Evolutionary conservation across 768 basidiomycete genomes (phyloP), one percentile per base, ranked within the genome.

Genomic region (Lactarius quietus): DNA sequence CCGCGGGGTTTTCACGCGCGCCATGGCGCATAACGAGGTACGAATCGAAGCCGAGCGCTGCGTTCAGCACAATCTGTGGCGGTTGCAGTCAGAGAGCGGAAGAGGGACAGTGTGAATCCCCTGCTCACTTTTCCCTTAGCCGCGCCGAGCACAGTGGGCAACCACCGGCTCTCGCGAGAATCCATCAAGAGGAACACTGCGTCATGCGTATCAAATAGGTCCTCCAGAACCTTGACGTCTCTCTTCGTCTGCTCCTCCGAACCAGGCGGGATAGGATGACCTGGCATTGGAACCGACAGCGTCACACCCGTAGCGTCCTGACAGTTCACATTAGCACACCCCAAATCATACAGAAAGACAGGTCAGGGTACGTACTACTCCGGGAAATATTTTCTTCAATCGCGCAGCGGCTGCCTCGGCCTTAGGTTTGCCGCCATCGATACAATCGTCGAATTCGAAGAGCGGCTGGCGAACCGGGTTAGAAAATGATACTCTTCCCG

Each of bases 11-110:
- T 64, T 69, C 73, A 8, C 89, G 84, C 5, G 87, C 81, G 3
- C 95, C 97, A 72, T 98, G 96, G 1, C 96, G 85, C 95, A 98
- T 98, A 18, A 98, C 96, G 45, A 99, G 84, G 79, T 87, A 98
- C 0, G 91, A 92, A 68, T 98, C 97, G 72, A 98, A 99, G 0
- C 96, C 96, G 5, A 98, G 79, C 0, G 97, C 96, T 0, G 92
- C 93, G 70, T 98, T 98, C 74, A 98, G 81, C 3, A 98, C 90
- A 64, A 98, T 89, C 90, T 95, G 65, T 17, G 33, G 23, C 45
- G 28, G 20, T 59, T 64, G 18, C 54, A 43, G 18, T 58, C 45
- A 53, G 52, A 56, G 17, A 29, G 45, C 35, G 28, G 18, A 9
- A 43, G 14, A 3, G 20, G 55, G 17, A 52, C 18, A 29, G 58